Evolutionary conservation across 305 asterid species (phyloP).

Genomic region (Caryopteris hybrid): DNA sequence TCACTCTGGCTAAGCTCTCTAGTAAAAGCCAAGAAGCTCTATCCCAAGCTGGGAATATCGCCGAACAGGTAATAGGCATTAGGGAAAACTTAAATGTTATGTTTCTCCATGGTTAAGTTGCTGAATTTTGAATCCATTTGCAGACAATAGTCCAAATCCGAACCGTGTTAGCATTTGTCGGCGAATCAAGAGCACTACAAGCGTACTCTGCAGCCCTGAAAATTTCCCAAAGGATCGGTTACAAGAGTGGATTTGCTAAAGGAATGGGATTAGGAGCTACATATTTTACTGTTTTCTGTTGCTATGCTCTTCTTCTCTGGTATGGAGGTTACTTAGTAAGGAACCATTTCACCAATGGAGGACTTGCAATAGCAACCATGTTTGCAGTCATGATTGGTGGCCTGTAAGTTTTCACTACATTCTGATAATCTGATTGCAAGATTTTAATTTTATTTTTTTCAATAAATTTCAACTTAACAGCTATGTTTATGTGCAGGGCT

Average conservation of each 20-base stretch:
- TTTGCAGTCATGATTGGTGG: conserved; percentile 96
- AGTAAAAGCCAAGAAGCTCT: conserved; percentile 75
- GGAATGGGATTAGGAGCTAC: conserved; percentile 87
- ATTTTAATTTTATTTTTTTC: neutral
- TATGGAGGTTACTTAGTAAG: conserved; percentile 86
- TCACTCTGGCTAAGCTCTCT: conserved; percentile 65
- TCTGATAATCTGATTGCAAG: neutral
- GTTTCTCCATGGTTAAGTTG: neutral
- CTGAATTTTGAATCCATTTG: conserved; percentile 20
- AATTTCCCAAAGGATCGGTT: conserved; percentile 62
- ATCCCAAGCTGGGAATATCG: conserved; percentile 81
- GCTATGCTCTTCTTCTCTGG: conserved; percentile 89
- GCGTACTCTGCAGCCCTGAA: conserved; percentile 66
- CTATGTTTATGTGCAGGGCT: conserved; percentile 40
- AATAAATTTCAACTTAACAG: neutral
- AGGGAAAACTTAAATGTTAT: neutral
- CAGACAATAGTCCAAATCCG: conserved; percentile 83
- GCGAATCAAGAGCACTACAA: conserved; percentile 78
- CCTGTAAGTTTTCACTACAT: conserved; percentile 46
- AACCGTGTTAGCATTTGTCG: conserved; percentile 70
- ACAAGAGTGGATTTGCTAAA: conserved; percentile 70
- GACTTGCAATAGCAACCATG: conserved; percentile 89
- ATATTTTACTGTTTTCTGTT: conserved; percentile 75
- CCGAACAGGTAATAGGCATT: conserved; percentile 62
- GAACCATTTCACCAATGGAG: conserved; percentile 77